phyloP scores from a whole-genome alignment of 1,284 basidiomycete genomes.

The Porogramme epimiltina region DNA sequence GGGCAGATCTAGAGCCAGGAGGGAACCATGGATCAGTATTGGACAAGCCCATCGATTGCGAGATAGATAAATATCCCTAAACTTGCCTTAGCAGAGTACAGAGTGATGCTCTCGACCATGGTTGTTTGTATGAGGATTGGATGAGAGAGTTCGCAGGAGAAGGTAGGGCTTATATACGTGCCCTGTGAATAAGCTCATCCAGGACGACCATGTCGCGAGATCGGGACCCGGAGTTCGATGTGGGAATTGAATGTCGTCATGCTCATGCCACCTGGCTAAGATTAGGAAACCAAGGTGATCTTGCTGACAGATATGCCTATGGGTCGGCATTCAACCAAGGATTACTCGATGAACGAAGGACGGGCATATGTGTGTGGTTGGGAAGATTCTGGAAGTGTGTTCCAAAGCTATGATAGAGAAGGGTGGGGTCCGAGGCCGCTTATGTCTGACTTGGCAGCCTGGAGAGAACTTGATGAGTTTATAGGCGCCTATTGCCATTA shows the following conservation, averaged over 20 bases:
- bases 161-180: not conserved
- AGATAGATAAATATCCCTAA: not conserved
- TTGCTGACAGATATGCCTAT: not conserved
- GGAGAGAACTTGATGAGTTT: no score
- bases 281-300: not conserved
- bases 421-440: no score
- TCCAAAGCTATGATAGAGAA: no score
- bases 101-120: not conserved
- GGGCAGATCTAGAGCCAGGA: not conserved
- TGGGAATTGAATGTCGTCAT: not conserved
- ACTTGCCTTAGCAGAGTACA: not conserved
- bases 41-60: no score
- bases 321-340: no score
- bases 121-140: not conserved
- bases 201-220: not conserved
- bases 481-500: no score
- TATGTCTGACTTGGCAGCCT: no score
- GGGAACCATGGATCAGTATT: not conserved
- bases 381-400: no score
- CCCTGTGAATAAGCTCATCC: not conserved
- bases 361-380: no score
- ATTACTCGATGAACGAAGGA: no score
- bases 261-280: not conserved
- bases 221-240: not conserved
- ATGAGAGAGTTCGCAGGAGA: not conserved